phyloP scores from a whole-genome alignment of 352 stramenopile species.

The Pythium phragmitis region DNA sequence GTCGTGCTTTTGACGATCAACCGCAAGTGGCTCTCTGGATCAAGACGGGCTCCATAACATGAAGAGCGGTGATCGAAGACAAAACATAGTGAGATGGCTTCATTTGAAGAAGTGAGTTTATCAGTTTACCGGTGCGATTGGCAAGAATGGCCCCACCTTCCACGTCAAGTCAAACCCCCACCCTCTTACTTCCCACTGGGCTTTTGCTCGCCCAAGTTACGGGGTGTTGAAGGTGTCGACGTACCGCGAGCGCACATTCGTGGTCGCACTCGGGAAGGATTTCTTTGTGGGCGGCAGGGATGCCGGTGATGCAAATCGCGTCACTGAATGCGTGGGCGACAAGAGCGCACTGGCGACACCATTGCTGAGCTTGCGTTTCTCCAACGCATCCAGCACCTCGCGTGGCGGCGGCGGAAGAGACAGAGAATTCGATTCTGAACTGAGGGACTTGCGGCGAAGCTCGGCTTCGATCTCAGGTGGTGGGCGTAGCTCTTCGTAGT shows the following conservation, averaged over 20 bases:
- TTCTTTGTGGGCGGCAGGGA: conserved; percentile 15
- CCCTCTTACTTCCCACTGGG: not conserved
- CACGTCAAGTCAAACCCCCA: too few relatives aligned
- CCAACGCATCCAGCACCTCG: conserved; percentile 26
- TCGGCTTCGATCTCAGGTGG: conserved; percentile 28
- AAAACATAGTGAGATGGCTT: too few relatives aligned
- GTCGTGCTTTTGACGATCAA: too few relatives aligned
- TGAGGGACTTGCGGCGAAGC: conserved; percentile 19
- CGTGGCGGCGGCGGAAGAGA: conserved; percentile 22
- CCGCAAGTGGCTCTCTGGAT: too few relatives aligned
- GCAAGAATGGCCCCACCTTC: too few relatives aligned
- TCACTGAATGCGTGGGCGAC: conserved; percentile 6
- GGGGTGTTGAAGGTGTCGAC: conserved; percentile 34
- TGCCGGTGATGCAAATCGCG: conserved; percentile 23
- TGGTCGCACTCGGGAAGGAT: not conserved
- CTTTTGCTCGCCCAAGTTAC: not conserved
- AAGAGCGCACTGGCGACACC: not conserved
- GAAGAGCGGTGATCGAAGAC: too few relatives aligned
- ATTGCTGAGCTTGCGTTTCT: conserved; percentile 14
- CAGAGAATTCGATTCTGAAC: conserved; percentile 4
- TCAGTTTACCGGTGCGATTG: too few relatives aligned
- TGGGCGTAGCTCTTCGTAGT: conserved; percentile 22
- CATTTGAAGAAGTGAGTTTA: too few relatives aligned
- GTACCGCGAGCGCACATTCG: conserved; percentile 26
- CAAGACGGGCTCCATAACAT: too few relatives aligned